Evolutionary conservation across 2,329 filamentous ascomycete genomes (phyloP), one percentile per base, ranked within the genome.

Genomic region (Huntiella decipiens): DNA sequence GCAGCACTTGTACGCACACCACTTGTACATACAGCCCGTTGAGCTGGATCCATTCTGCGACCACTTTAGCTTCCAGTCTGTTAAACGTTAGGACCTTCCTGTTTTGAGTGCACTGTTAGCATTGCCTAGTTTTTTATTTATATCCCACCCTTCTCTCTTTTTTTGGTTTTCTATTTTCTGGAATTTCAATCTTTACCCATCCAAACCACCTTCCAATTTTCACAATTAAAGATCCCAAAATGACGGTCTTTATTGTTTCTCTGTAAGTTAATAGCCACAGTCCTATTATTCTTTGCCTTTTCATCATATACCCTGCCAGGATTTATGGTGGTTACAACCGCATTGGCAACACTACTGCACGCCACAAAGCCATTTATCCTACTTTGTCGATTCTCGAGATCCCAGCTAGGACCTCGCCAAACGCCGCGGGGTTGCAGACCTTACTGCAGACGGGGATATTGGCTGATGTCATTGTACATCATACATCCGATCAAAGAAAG

Each of bases 161-260:
- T 39, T 35, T 28, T 32, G n/a, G 19, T 28, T 44, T 37, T 13
- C 16, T 5, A 41, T 8, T 39, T 38, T 19, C 28, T 37, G 8
- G 5, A 16, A 10, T 39, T 34, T 31, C 17, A n/a, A 12, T 35
- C 16, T 42, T 40, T 15, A 34, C 19, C 4, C 4, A 41, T 5
- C 3, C 22, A 36, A 46, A 40, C 28, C 32, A 7, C 5, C n/a
- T 8, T 38, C 5, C 13, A 8, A 45, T 33, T 16, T 37, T 17
- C 15, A 17, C n/a, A 39, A 15, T 6, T 19, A 12, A 15, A 16
- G n/a, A 12, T 7, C 1, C 5, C 38, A 8, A 55, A 53, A 69
- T 69, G 66, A 70, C 66, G 10, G 62, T 69, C 53, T 70, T 71
- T 51, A 60, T 71, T 50, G 66, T 63, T 50, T 67, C 65, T n/a